Percentiles rank a stretch among this genome's conserved stretches.
Conservation (phyloP, 2,329 filamentous ascomycete genomes). For the Phyllosticta capitalensis region DNA sequence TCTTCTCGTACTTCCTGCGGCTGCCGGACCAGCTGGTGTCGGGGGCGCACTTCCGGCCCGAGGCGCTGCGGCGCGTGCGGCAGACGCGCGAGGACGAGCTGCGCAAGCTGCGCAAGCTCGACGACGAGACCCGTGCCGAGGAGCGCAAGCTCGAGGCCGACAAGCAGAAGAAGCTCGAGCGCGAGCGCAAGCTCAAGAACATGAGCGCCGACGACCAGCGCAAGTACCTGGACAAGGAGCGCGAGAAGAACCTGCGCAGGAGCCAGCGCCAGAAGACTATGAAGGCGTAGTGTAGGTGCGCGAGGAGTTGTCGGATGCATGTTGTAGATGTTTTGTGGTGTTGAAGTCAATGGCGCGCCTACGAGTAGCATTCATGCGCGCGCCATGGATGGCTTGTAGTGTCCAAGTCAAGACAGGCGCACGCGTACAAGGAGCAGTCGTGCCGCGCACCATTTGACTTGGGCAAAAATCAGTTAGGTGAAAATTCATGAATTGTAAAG, state of each 20-base stretch:
- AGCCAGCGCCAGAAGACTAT: slow-evolving; percentile 54
- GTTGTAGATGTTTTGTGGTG: neutral
- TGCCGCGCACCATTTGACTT: too few species aligned
- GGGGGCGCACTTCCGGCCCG: slow-evolving; percentile 71
- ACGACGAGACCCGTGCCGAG: slow-evolving; percentile 61
- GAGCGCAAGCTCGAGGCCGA: slow-evolving; percentile 45
- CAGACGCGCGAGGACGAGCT: slow-evolving; percentile 70
- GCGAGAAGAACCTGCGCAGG: slow-evolving; percentile 70
- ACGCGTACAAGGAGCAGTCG: too few species aligned
- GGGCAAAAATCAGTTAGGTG: too few species aligned
- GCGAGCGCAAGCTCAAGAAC: slow-evolving; percentile 60
- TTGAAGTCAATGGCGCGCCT: neutral
- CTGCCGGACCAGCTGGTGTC: slow-evolving; percentile 74
- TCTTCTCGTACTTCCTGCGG: slow-evolving; percentile 75
- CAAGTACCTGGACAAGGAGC: slow-evolving; percentile 66
- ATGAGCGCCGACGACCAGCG: slow-evolving; percentile 50
- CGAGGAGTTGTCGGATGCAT: neutral
- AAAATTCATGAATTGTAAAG: too few species aligned
- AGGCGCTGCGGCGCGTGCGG: slow-evolving; percentile 79
- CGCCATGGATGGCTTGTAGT: too few species aligned
- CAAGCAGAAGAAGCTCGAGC: slow-evolving; percentile 70
- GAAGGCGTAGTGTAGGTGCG: slow-evolving; percentile 30
- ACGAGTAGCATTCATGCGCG: too few species aligned
- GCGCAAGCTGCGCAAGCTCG: slow-evolving; percentile 66
- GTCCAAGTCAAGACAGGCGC: too few species aligned